Percentiles rank a stretch among this genome's conserved stretches.
Evolutionary conservation across 371 early-diverging fungal species (phyloP).

Genomic region (Mortierella sp.): DNA sequence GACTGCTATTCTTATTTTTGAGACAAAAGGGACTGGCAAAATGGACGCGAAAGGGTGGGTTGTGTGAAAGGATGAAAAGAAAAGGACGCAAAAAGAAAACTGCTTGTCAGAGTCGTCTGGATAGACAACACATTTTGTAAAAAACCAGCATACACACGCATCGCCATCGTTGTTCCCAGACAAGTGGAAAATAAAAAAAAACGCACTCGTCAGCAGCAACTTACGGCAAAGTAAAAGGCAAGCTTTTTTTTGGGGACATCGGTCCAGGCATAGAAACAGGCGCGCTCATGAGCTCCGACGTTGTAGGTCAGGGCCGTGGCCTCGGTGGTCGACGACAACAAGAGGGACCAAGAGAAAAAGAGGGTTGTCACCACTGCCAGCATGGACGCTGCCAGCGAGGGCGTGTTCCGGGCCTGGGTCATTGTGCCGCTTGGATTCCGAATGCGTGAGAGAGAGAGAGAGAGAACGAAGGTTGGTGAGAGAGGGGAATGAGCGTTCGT

Average conservation of each 20-base stretch:
- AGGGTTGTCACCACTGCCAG: background rate
- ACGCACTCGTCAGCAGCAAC: conserved; percentile 28
- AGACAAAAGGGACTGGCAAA: too few species aligned
- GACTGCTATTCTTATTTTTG: background rate
- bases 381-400: background rate
- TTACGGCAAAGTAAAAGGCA: conserved; percentile 97
- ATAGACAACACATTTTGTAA: too few species aligned
- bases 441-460: background rate
- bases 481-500: too few species aligned
- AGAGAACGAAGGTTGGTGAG: background rate
- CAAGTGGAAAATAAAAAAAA: background rate
- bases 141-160: too few species aligned
- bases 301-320: conserved; percentile 84
- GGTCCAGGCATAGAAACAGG: conserved; percentile 79
- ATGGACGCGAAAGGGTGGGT: too few species aligned
- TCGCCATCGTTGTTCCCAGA: background rate
- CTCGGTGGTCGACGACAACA: conserved; percentile 15
- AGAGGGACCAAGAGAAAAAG: background rate
- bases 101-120: too few species aligned
- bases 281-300: conserved; percentile 86
- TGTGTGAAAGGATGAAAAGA: too few species aligned
- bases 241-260: conserved; percentile 84
- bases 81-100: too few species aligned
- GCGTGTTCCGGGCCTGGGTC: background rate
- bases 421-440: too few species aligned